Conservation (phyloP, 75 land plant genomes). For the Cryptomeria japonica region DNA sequence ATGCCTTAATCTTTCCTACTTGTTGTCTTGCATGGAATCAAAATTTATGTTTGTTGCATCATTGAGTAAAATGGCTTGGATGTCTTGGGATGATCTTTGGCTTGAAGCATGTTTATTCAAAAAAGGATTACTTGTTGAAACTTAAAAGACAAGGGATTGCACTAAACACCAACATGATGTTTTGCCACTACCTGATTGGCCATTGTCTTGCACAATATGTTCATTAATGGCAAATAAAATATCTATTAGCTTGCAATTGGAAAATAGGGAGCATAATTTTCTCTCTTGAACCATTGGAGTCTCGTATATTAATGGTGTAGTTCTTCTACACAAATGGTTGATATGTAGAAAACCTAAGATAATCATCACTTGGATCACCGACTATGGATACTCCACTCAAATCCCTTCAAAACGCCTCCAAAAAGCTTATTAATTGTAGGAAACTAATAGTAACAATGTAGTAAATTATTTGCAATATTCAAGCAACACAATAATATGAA, state of each 20-base stretch:
- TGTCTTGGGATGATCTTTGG: background rate
- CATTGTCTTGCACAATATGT: background rate
- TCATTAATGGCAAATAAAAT: background rate
- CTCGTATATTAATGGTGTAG: background rate
- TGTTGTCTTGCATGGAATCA: background rate
- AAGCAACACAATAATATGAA: too few species aligned
- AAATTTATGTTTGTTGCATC: background rate
- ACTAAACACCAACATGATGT: background rate
- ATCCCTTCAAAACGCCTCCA: too few species aligned
- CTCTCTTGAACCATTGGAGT: background rate
- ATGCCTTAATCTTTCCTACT: background rate
- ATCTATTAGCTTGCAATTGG: background rate
- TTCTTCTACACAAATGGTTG: background rate
- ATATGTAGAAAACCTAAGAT: background rate
- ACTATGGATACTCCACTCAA: too few species aligned
- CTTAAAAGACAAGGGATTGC: background rate
- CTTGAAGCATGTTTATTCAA: background rate
- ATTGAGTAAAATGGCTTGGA: background rate
- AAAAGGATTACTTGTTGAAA: background rate
- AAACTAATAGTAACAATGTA: too few species aligned
- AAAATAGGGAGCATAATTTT: background rate
- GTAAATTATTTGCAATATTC: too few species aligned
- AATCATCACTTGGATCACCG: too few species aligned
- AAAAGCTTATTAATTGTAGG: too few species aligned
- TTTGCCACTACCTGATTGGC: background rate